Base-by-base conservation (phyloP, 1,139 yeast genomes). In the Geotrichum phurueaensis region DNA sequence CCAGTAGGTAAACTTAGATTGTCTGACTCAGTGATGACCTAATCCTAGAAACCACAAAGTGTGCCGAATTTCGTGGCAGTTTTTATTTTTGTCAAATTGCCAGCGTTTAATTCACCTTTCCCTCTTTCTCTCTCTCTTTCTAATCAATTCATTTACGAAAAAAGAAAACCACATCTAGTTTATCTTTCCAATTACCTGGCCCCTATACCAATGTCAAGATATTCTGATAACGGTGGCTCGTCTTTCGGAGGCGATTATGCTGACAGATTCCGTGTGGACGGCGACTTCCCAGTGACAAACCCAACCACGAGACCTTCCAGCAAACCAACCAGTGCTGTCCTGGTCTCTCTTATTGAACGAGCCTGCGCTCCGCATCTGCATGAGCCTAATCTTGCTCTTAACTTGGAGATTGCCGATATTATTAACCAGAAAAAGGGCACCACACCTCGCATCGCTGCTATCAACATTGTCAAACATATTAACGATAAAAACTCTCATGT, bases 351-450 rank as follows among this genome's bases (percentile, higher is more conserved):
- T 65, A 70, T 70, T 50, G 88, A 90, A 70, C 84, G 97, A 65
- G 97, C 99, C 2, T 92, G 98, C 70, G 83, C 95, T 66, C 88
- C 96, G 53, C 80, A 94, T 2, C 78, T 89, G 60, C 81, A 82
- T 59, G 97, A 92, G 75, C 98, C 99, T 7, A 94, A 94, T 70
- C 80, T 92, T 64, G 89, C 92, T 1, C 77, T 91, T 66, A 94
- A 92, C 73, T 77, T 94, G 68, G 98, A 94, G 71, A 92, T 94
- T 64, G 94, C 98, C 65, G 99, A 94, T 74, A 81, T 87, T 69
- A 86, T 94, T 73, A 94, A 94, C 72, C 92, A 89, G 63, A 94
- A 94, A 71, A 96, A 92, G 75, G 98, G 96, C 22, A 82, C 85
- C 23, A 80, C 89, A 69, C 97, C 99, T 3, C 81, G 97, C 65